phyloP scores from a whole-genome alignment of 2,329 filamentous ascomycete species.

The Setomelanomma holmii region DNA sequence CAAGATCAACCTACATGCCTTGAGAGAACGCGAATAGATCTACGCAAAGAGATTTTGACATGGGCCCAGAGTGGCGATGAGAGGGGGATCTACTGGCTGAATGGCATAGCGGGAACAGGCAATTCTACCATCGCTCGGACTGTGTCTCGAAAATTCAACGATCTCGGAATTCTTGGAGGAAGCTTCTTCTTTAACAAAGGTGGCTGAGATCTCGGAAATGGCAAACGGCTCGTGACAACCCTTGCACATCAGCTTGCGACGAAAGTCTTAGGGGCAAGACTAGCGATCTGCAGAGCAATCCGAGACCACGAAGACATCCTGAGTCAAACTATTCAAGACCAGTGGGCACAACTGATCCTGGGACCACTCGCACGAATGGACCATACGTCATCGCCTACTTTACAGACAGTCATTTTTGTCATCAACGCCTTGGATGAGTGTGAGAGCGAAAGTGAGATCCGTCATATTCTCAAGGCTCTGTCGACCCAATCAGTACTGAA shows the following conservation, averaged over 20 bases:
- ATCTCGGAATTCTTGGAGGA: conserved; percentile 9
- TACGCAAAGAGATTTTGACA: background rate
- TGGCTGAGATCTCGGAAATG: conserved; percentile 16
- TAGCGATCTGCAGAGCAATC: conserved; percentile 14
- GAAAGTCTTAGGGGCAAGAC: conserved; percentile 1
- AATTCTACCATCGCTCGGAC: conserved; percentile 44
- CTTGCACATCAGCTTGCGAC: conserved; percentile 17
- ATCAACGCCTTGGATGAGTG: conserved; percentile 45
- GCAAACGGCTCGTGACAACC: conserved; percentile 18
- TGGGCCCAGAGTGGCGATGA: conserved; percentile 8
- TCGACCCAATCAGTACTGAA: conserved; percentile 2
- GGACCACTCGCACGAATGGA: conserved; percentile 11
- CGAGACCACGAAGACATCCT: conserved; percentile 10
- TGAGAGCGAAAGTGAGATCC: conserved; percentile 19
- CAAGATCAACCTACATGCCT: background rate
- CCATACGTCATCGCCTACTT: background rate
- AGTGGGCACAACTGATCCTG: conserved; percentile 25
- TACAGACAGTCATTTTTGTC: conserved; percentile 14
- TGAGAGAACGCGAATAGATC: background rate
- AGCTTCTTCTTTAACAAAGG: conserved; percentile 30
- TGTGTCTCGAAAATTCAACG: conserved; percentile 21
- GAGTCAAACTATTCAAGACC: conserved; percentile 18
- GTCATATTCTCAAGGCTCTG: conserved; percentile 17
- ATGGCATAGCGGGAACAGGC: conserved; percentile 39
- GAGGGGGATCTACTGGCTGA: conserved; percentile 37